A percentile compares a stretch with the other conserved stretches of the same genome.
Conservation (phyloP, 495 filamentous ascomycete species). For the Bathelium albidoporum region DNA sequence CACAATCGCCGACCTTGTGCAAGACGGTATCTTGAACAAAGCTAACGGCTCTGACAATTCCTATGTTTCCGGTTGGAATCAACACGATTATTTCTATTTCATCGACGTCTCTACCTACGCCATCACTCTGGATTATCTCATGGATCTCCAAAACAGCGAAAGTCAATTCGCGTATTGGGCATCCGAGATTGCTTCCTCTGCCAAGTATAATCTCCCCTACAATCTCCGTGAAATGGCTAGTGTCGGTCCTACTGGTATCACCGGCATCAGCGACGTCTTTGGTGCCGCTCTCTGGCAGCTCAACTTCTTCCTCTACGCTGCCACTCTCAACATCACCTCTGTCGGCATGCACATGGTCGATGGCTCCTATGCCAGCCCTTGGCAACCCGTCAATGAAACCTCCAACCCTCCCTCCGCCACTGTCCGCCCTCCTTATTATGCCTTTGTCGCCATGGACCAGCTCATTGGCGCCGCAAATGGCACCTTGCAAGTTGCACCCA, state of each 20-base stretch:
- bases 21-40: constrained; percentile 16
- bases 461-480: constrained; percentile 27
- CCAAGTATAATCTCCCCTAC: constrained; percentile 24
- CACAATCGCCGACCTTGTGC: constrained; percentile 24
- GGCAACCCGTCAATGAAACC: constrained; percentile 26
- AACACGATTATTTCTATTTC: constrained; percentile 37
- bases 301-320: constrained; percentile 17
- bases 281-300: constrained; percentile 17
- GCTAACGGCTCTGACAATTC: constrained; percentile 16
- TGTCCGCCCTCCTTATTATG: constrained; percentile 32
- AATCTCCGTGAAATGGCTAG: constrained; percentile 28
- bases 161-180: constrained; percentile 30
- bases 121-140: constrained; percentile 24
- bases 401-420: constrained; percentile 14
- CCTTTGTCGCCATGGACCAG: constrained; percentile 30
- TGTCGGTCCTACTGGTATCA: constrained; percentile 26
- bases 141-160: constrained; percentile 25
- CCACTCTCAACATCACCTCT: constrained; percentile 26
- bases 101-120: constrained; percentile 24
- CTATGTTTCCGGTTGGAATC: constrained; percentile 29
- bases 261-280: constrained; percentile 18
- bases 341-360: constrained; percentile 35
- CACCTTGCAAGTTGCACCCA: constrained; percentile 22
- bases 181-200: constrained; percentile 22
- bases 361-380: constrained; percentile 28